A percentile compares a stretch with the other conserved stretches of the same genome.
phyloP scores from a whole-genome alignment of 2,329 filamentous ascomycete genomes.

The Verticillium dahliae region DNA sequence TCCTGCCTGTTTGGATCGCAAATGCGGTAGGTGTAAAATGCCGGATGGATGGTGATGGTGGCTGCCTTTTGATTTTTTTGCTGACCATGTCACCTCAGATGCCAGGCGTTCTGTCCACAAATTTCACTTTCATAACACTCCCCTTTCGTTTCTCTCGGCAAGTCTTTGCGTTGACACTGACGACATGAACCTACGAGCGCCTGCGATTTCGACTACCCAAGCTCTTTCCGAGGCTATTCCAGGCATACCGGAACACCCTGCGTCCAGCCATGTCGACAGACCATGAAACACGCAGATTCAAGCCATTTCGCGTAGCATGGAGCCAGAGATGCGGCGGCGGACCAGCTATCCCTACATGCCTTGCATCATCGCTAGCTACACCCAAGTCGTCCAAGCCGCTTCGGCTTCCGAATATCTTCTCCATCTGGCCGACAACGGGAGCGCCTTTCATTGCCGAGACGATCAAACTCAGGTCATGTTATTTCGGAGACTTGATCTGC shows the following conservation, averaged over 20 bases:
- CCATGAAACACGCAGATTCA: not conserved
- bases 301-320: not conserved
- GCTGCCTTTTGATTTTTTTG: not conserved
- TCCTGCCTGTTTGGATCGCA: not conserved
- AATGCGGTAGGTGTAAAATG: not conserved
- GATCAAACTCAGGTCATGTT: not conserved
- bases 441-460: not conserved
- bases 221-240: not conserved
- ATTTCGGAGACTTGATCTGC: not conserved
- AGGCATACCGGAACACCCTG: not conserved
- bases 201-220: too few relatives aligned
- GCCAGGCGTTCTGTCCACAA: too few relatives aligned
- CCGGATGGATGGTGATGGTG: not conserved
- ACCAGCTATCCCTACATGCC: not conserved
- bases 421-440: not conserved
- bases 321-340: not conserved
- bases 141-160: too few relatives aligned
- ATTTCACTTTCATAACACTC: too few relatives aligned
- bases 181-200: too few relatives aligned
- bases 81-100: too few relatives aligned
- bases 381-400: not conserved
- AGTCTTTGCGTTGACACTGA: too few relatives aligned
- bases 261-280: not conserved
- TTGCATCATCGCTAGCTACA: not conserved
- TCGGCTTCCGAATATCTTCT: not conserved